Evolutionary conservation across 2,329 filamentous ascomycete genomes (phyloP).

Genomic region (Dothideomycetes sp.): DNA sequence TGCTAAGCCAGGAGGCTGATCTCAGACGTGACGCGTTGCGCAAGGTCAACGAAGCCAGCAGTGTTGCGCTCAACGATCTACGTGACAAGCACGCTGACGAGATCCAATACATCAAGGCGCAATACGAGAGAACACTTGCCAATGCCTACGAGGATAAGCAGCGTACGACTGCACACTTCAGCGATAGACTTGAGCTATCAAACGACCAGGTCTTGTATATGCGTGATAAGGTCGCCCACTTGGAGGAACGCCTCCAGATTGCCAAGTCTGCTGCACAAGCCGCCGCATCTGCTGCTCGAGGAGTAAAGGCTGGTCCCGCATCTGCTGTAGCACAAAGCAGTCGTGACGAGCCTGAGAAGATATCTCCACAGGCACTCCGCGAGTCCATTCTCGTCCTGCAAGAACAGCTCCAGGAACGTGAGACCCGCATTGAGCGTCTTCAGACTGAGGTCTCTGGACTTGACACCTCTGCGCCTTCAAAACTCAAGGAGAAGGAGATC

Average conservation of each 20-base stretch:
- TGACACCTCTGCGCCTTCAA: conserved; percentile 68
- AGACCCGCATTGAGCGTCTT: conserved; percentile 79
- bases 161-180: conserved; percentile 66
- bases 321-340: conserved; percentile 17
- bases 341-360: conserved; percentile 59
- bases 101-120: conserved; percentile 44
- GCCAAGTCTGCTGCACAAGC: conserved; percentile 79
- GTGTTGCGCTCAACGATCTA: conserved; percentile 46
- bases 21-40: conserved; percentile 53
- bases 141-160: conserved; percentile 68
- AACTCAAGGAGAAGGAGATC: conserved; percentile 83
- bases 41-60: conserved; percentile 45
- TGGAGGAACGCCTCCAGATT: conserved; percentile 87
- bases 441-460: conserved; percentile 60
- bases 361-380: conserved; percentile 86
- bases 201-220: conserved; percentile 78
- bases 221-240: conserved; percentile 71
- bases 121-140: conserved; percentile 42
- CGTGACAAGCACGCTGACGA: conserved; percentile 53
- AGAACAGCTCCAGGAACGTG: conserved; percentile 90
- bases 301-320: conserved; percentile 15
- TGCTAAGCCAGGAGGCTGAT: conserved; percentile 70
- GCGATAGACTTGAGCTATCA: conserved; percentile 71
- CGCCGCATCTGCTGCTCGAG: conserved; percentile 57
- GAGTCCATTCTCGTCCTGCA: conserved; percentile 95